These are phyloP conservation scores for Teunomyces aglyptinius DNA, from an alignment of 805 yeast genomes.

Conservation along the genomic window DNA sequence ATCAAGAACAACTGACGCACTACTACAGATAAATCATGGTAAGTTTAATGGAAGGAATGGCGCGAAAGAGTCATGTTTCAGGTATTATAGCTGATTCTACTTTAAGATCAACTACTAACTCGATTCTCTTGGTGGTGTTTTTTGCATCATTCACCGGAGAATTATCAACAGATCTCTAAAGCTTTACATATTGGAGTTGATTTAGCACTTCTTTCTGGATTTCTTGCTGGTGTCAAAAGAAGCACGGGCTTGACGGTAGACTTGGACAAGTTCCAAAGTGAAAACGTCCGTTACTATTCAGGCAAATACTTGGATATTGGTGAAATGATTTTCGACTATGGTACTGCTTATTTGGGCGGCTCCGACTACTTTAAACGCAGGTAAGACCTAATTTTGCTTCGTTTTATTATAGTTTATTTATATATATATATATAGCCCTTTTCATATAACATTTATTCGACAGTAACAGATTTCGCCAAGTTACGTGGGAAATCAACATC, in stretches of 20 bases:
- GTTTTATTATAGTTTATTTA: neutral
- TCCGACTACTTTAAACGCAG: slow-evolving; percentile 72
- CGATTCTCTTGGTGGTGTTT: neutral
- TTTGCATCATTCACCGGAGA: neutral
- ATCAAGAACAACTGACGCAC: neutral
- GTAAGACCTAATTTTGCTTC: slow-evolving; percentile 16
- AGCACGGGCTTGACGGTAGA: slow-evolving; percentile 67
- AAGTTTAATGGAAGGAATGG: too few species aligned
- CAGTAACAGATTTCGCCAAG: slow-evolving; percentile 97
- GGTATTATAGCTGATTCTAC: neutral
- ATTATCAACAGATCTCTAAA: slow-evolving; percentile 44
- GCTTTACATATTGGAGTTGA: slow-evolving; percentile 58
- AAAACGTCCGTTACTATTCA: slow-evolving; percentile 50
- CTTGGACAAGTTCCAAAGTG: slow-evolving; percentile 41
- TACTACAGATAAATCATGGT: too few species aligned
- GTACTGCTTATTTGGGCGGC: slow-evolving; percentile 65
- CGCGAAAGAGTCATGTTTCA: too few species aligned
- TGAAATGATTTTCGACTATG: slow-evolving; percentile 75
- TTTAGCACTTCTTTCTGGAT: slow-evolving; percentile 59
- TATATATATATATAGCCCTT: slow-evolving; percentile 1
- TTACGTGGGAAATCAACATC: slow-evolving; percentile 99
- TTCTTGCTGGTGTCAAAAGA: slow-evolving; percentile 70
- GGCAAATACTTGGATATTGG: slow-evolving; percentile 76
- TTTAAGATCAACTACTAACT: neutral
- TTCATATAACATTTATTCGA: slow-evolving; percentile 54